Base-by-base conservation (phyloP, 148 eudicot genomes). In the Cornus suecica region DNA sequence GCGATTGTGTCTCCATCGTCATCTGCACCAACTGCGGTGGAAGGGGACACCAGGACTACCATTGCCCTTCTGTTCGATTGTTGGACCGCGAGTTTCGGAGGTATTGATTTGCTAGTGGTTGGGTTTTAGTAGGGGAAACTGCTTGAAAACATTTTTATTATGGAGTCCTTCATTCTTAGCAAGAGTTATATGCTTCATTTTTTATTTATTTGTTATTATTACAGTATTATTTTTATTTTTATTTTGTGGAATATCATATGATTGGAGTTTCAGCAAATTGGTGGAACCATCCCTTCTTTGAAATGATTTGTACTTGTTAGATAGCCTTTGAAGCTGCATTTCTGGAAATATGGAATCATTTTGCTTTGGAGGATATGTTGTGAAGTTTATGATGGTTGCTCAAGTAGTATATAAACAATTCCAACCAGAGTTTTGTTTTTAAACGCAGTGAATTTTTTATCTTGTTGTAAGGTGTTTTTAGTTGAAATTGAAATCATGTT, bases 11-110 rank as follows among this genome's bases (percentile, higher is more conserved):
- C 28, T 70, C 82, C 23, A 82, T 81, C 2, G 80, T 81, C 74
- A 87, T 87, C 24, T 87, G 90, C 82, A 77, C 68, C 77, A 77
- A 76, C 67, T 88, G 90, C 68, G 90, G 88, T 69, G 88, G 87
- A 48, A 75, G 86, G 68, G 88, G 88, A n/a, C 87, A 85, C 80
- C 68, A 63, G 51, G 85, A 80, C 42, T 81, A 63, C 42, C 79
- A 81, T 65, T 85, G 88, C 74, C 90, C 88, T 63, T 83, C 85
- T 23, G 83, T 62, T 13, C 83, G 83, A 31, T 31, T 78, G 83
- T 69, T 78, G 63, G 84, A 80, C 71, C 85, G 79, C 42, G 77
- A 64, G 20, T 48, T 74, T 69, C 78, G 29, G 28, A 77, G 84
- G 84, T 81, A 52, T 70, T 71, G 74, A 70, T 41, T 16, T 23